Evolutionary conservation across 768 basidiomycete genomes (phyloP), one percentile per base, ranked within the genome.

Genomic region (Suillus clintonianus): DNA sequence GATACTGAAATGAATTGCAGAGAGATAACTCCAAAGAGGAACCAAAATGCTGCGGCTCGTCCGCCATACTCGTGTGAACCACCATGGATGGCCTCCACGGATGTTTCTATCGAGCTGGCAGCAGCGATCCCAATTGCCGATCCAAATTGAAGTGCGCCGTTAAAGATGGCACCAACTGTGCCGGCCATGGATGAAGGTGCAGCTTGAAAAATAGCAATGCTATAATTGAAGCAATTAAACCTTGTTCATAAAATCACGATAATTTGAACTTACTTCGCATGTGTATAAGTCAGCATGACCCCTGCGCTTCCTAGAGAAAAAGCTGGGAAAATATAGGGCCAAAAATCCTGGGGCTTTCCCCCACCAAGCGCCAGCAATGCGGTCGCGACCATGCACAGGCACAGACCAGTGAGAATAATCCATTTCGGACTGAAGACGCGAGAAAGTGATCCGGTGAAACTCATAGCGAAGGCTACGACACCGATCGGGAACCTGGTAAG

Each of bases 101-200:
- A 81, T 4, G 78, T 77, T 73, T 83, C 72, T 66, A 86, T 85
- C 19, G 83, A 81, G 37, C 71, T 80, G 30, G 85, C 77, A 30
- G 78, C 77, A 15, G 86, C 82, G 37, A 83, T 72, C 22, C 83
- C 84, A 24, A 83, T 74, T 7, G 86, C 86, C 11, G 79, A 79
- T 39, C 85, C 84, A 62, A 84, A 74, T 69, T 87, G 83, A 1
- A 86, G 78, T 13, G 83, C 82, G 27, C 80, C 78, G 62, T 84
- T 85, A 76, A 85, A 85, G 45, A 87, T 81, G 17, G 86, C 86
- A 22, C 83, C 83, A 17, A 85, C 79, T 5, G 81, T 83, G 45
- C 86, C 86, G 5, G 84, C 78, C 68, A 83, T 80, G n/a, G 77
- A 75, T 9, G 81, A 63, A 6, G 85, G 85, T 5, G 79, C 80